A percentile compares a stretch with the other conserved stretches of the same genome.
These are phyloP conservation scores for Hygrocybe punicea DNA, from an alignment of 768 basidiomycete genomes.

Conservation along the genomic window DNA sequence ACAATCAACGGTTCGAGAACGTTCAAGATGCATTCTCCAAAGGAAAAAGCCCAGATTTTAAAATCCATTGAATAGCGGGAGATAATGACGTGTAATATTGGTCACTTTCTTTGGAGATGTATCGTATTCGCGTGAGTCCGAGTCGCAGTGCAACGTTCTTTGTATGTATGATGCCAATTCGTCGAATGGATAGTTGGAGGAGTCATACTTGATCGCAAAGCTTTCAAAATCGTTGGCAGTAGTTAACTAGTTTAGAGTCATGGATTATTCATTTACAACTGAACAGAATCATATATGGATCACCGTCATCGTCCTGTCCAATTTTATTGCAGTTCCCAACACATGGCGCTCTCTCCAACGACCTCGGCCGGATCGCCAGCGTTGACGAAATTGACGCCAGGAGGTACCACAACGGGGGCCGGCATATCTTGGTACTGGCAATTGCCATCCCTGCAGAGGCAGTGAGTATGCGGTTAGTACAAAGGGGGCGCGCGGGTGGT, in stretches of 20 bases:
- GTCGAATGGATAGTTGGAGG: not conserved
- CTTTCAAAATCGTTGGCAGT: not conserved
- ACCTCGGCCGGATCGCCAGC: not conserved
- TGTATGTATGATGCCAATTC: too few relatives aligned
- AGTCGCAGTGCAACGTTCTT: too few relatives aligned
- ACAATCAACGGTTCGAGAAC: too few relatives aligned
- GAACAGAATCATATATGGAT: not conserved
- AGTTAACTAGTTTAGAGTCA: not conserved
- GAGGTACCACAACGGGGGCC: not conserved
- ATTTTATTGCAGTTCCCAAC: not conserved
- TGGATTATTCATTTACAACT: not conserved
- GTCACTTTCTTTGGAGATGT: too few relatives aligned
- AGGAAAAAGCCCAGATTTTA: too few relatives aligned
- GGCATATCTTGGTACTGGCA: not conserved
- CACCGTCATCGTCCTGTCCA: not conserved
- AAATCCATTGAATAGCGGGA: too few relatives aligned
- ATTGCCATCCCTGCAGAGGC: not conserved
- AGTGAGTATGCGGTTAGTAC: not conserved
- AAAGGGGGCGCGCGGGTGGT: too few relatives aligned
- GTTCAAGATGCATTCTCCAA: too few relatives aligned
- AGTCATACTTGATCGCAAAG: not conserved
- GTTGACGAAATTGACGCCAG: constrained; percentile 3
- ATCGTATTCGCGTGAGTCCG: too few relatives aligned
- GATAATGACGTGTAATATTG: too few relatives aligned
- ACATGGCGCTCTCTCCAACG: not conserved